phyloP scores from a whole-genome alignment of 202 grass and related monocot genomes.

The Musa balbisiana region DNA sequence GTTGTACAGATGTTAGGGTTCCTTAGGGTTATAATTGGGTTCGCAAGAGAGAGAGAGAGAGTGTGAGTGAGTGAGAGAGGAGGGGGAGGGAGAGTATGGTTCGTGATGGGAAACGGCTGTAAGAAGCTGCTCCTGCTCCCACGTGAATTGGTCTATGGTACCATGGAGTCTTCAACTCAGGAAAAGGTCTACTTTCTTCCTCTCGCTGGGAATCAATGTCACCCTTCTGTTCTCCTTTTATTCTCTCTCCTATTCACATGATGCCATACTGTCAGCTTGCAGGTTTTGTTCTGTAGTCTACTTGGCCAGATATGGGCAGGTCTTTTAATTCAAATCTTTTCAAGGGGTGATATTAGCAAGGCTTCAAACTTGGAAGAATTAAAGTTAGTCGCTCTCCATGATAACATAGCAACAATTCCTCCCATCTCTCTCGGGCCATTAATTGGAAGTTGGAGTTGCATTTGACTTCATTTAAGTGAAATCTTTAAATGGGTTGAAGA shows the following conservation, averaged over 20 bases:
- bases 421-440: neutral
- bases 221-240: neutral
- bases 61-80: no score
- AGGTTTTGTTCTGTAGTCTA: slow-evolving; percentile 2
- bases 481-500: neutral
- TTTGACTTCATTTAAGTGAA: neutral
- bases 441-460: neutral
- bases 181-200: neutral
- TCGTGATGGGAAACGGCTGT: neutral
- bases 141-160: slow-evolving; percentile 1
- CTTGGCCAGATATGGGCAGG: neutral
- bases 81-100: neutral
- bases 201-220: neutral
- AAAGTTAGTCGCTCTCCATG: neutral
- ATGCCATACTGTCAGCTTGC: neutral
- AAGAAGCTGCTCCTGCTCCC: neutral
- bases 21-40: neutral
- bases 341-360: neutral
- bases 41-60: neutral
- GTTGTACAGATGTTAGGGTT: neutral
- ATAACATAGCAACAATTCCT: neutral
- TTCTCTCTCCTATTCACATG: slow-evolving; percentile 12
- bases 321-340: neutral
- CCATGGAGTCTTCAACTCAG: neutral
- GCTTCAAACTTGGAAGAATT: neutral